Evolutionary conservation across 148 eudicot species (phyloP).

Genomic region (Spergularia bocconei): DNA sequence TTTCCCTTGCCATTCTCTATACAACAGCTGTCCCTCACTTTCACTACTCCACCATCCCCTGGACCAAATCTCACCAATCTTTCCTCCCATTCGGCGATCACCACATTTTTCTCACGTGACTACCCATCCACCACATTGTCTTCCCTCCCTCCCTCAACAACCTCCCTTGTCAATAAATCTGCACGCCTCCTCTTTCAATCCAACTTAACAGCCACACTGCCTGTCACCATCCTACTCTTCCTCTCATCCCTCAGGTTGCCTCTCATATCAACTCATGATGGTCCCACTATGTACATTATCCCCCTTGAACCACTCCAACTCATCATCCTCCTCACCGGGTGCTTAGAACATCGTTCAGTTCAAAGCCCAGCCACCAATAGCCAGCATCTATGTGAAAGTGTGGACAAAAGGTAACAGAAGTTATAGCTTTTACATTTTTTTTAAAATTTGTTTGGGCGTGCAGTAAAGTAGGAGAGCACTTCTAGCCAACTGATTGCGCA

Average conservation of each 20-base stretch:
- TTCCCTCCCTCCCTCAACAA: neutral
- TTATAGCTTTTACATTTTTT: neutral
- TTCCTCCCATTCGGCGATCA: neutral
- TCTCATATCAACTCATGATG: neutral
- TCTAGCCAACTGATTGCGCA: neutral
- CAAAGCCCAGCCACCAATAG: neutral
- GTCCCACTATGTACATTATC: neutral
- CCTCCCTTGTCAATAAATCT: too few species aligned
- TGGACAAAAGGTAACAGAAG: neutral
- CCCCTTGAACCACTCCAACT: conserved; percentile 1
- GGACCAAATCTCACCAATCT: too few species aligned
- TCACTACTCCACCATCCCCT: too few species aligned
- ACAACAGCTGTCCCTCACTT: neutral
- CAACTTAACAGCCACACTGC: neutral
- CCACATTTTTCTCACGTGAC: neutral
- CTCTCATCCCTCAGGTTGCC: neutral
- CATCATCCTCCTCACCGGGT: neutral
- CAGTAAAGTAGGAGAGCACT: neutral
- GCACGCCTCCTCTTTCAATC: neutral
- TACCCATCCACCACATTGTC: neutral
- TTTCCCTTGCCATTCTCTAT: neutral
- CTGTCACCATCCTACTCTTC: neutral
- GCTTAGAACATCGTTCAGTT: neutral
- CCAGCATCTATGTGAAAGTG: neutral
- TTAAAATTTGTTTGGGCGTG: neutral